A percentile compares a stretch with the other conserved stretches of the same genome.
phyloP scores from a whole-genome alignment of 208 protist genomes.

The Crithidia mellificae region DNA sequence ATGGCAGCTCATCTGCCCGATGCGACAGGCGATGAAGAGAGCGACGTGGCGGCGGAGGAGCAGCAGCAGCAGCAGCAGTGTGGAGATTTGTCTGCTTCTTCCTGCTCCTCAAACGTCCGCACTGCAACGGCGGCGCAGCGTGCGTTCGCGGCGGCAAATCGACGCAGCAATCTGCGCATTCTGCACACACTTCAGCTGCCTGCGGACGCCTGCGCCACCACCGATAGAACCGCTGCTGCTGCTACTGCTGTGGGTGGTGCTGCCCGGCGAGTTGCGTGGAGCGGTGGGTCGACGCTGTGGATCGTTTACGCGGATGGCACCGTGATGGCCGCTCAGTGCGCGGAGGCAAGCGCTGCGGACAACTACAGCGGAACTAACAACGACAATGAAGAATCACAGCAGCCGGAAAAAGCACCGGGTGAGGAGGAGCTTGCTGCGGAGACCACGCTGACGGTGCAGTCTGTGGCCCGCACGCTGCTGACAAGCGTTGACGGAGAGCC shows the following conservation, averaged over 20 bases:
- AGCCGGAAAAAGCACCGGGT: background rate
- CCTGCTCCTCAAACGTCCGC: background rate
- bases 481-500: background rate
- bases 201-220: too few relatives aligned
- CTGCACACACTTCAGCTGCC: conserved; percentile 31
- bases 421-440: background rate
- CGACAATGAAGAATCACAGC: conserved; percentile 12
- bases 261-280: conserved; percentile 38
- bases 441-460: background rate
- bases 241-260: background rate
- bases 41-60: background rate
- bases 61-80: background rate
- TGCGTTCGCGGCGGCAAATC: conserved; percentile 18
- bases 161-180: conserved; percentile 13
- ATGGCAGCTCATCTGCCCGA: too few relatives aligned
- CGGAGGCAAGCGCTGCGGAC: background rate
- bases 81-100: background rate
- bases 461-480: conserved; percentile 16
- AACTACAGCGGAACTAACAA: background rate
- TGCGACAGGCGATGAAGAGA: background rate
- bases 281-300: conserved; percentile 47
- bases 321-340: conserved; percentile 33
- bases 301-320: conserved; percentile 55
- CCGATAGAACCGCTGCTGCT: too few relatives aligned
- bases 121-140: conserved; percentile 2